Conservation (phyloP, 257 asterid species). For the Solanum pinnatisectum region DNA sequence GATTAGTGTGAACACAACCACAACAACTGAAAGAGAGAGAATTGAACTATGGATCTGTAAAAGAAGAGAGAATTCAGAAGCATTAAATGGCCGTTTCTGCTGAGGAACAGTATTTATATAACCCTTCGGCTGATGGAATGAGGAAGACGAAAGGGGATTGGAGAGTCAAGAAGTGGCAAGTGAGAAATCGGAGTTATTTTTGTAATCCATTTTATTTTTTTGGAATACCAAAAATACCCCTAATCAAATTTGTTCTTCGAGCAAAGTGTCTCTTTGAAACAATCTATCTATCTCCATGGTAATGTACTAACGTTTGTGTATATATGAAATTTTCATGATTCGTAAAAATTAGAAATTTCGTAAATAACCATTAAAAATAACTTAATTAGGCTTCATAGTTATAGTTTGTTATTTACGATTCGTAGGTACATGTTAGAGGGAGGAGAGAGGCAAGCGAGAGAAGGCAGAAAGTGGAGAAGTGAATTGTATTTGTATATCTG, state of each 20-base stretch:
- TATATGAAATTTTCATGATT: too few species aligned
- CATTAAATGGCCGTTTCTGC: not conserved
- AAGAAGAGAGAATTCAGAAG: constrained; percentile 2
- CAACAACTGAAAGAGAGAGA: not conserved
- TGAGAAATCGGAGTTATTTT: not conserved
- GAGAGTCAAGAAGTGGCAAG: not conserved
- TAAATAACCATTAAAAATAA: too few species aligned
- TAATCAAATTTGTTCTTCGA: not conserved
- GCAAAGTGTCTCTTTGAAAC: not conserved
- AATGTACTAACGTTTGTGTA: too few species aligned
- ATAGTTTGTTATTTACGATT: too few species aligned
- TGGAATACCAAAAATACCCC: not conserved
- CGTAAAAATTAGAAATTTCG: too few species aligned
- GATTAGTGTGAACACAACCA: not conserved
- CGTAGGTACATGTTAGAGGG: not conserved
- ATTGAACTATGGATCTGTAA: constrained; percentile 21
- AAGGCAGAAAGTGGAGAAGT: too few species aligned
- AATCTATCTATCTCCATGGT: too few species aligned
- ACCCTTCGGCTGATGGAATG: not conserved
- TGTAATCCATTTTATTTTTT: not conserved
- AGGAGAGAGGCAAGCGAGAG: not conserved
- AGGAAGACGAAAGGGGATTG: not conserved
- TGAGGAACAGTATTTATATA: not conserved
- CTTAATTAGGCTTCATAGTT: not conserved
- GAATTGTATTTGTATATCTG: too few species aligned